phyloP scores from a whole-genome alignment of 2,329 filamentous ascomycete genomes.

The Pestalotiopsis sp. region DNA sequence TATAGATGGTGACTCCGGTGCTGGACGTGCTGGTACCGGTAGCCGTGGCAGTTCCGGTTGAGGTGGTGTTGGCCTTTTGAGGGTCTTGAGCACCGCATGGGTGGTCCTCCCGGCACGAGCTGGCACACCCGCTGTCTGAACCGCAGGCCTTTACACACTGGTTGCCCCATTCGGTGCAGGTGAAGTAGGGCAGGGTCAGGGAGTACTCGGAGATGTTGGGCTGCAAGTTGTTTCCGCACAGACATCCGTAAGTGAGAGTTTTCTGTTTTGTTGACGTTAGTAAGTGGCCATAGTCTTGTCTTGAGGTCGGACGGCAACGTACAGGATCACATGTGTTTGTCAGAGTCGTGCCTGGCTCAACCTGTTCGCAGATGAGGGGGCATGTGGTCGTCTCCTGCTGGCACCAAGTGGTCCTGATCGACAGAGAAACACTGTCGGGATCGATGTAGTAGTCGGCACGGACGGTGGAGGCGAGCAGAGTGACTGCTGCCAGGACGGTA shows the following conservation, averaged over 20 bases:
- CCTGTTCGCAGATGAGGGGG: constrained; percentile 72
- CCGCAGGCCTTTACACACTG: constrained; percentile 67
- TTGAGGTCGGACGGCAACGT: constrained; percentile 29
- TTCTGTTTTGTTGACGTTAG: constrained; percentile 38
- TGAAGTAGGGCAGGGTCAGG: constrained; percentile 76
- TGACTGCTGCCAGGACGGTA: constrained; percentile 55
- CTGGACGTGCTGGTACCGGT: constrained; percentile 39
- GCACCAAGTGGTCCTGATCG: constrained; percentile 65
- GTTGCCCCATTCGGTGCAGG: constrained; percentile 71
- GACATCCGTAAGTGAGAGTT: constrained; percentile 69
- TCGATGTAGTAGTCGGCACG: constrained; percentile 64
- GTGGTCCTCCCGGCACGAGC: constrained; percentile 64
- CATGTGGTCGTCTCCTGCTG: constrained; percentile 63
- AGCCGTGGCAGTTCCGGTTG: constrained; percentile 42
- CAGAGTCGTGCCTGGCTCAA: constrained; percentile 49
- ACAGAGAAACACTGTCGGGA: constrained; percentile 58
- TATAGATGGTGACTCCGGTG: constrained; percentile 21
- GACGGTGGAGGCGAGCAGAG: constrained; percentile 53
- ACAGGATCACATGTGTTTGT: constrained; percentile 71
- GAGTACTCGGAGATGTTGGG: constrained; percentile 80
- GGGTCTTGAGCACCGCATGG: constrained; percentile 74
- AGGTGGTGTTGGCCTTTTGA: constrained; percentile 57
- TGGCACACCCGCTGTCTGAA: constrained; percentile 58
- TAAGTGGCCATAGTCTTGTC: neutral
- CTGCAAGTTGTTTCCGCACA: constrained; percentile 66